Conservation (phyloP, 495 filamentous ascomycete genomes). For the Penicillium manginii region DNA sequence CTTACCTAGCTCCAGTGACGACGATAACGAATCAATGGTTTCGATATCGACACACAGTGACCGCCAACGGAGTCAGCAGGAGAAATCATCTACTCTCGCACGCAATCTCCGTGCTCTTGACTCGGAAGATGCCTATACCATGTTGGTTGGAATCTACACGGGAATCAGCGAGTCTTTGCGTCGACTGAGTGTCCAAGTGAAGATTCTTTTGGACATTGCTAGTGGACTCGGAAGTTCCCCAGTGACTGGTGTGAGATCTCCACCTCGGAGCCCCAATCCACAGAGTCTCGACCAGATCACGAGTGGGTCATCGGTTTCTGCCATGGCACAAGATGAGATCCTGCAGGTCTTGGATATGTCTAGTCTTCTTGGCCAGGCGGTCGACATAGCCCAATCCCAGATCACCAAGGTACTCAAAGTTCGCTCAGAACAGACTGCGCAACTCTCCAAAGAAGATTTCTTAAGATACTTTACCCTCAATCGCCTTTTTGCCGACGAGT, state of each 20-base stretch:
- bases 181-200: slow-evolving; percentile 85
- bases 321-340: slow-evolving; percentile 73
- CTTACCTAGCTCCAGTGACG: slow-evolving; percentile 88
- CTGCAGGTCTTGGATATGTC: slow-evolving; percentile 86
- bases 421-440: slow-evolving; percentile 79
- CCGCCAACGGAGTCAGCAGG: slow-evolving; percentile 73
- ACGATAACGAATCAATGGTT: slow-evolving; percentile 88
- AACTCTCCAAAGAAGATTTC: slow-evolving; percentile 76
- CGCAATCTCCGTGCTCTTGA: slow-evolving; percentile 88
- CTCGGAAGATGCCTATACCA: slow-evolving; percentile 80
- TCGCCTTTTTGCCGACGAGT: slow-evolving; percentile 93
- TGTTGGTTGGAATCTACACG: slow-evolving; percentile 81
- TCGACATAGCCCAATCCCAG: slow-evolving; percentile 90
- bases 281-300: slow-evolving; percentile 32
- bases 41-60: slow-evolving; percentile 82
- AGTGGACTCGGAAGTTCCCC: slow-evolving; percentile 65
- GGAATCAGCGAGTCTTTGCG: slow-evolving; percentile 85
- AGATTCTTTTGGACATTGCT: slow-evolving; percentile 93
- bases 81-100: slow-evolving; percentile 88
- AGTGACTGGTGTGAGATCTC: slow-evolving; percentile 39
- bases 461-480: slow-evolving; percentile 93
- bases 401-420: slow-evolving; percentile 91
- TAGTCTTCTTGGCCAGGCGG: slow-evolving; percentile 89
- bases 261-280: slow-evolving; percentile 50
- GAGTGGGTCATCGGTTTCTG: slow-evolving; percentile 26